Evolutionary conservation across 176 grass and related monocot species (phyloP).

Genomic region (Eragrostis curvula): DNA sequence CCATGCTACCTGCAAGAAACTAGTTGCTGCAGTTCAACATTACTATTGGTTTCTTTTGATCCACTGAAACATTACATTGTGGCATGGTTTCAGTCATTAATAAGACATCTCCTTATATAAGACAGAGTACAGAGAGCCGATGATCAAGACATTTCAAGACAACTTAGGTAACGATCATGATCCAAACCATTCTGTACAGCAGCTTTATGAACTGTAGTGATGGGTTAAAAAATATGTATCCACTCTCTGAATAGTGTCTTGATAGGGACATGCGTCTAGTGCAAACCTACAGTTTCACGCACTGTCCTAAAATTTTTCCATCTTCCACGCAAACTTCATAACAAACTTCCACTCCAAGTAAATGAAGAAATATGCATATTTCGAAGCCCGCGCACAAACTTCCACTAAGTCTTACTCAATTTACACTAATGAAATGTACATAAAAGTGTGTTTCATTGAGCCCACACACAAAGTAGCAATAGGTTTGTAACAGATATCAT

Average conservation of each 20-base stretch:
- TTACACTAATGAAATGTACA: background rate
- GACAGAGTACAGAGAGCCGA: background rate
- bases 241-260: background rate
- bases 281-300: background rate
- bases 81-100: slow-evolving; percentile 18
- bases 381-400: too few relatives aligned
- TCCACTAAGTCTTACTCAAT: background rate
- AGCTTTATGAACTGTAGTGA: background rate
- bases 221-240: background rate
- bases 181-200: background rate
- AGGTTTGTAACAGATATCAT: slow-evolving; percentile 4
- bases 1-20: background rate
- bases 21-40: background rate
- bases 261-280: background rate
- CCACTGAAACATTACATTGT: background rate
- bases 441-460: background rate
- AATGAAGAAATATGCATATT: background rate
- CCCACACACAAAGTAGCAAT: background rate
- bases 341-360: slow-evolving; percentile 4
- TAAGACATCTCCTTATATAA: background rate
- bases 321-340: background rate
- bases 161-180: background rate
- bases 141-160: slow-evolving; percentile 12
- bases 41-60: background rate
- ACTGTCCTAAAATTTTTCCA: background rate